A percentile compares a stretch with the other conserved stretches of the same genome.
phyloP scores from a whole-genome alignment of 2,329 filamentous ascomycete genomes.

The Ceratocystis variospora region DNA sequence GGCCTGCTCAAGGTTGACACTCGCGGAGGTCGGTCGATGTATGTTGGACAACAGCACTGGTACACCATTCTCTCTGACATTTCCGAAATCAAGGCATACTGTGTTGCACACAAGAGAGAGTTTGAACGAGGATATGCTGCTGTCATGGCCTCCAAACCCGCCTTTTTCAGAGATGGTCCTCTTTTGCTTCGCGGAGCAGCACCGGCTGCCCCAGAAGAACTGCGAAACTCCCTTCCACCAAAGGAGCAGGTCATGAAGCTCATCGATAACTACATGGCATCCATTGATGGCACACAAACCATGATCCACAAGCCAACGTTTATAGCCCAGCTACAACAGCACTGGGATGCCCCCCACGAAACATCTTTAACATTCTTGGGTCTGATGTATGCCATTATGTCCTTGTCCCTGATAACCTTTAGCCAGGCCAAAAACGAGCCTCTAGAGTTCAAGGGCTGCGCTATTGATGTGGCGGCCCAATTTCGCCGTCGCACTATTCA shows the following conservation, averaged over 20 bases:
- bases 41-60: constrained; percentile 75
- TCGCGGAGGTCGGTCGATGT: constrained; percentile 65
- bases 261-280: constrained; percentile 83
- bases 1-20: constrained; percentile 71
- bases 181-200: constrained; percentile 67
- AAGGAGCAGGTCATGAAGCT: constrained; percentile 74
- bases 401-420: constrained; percentile 65
- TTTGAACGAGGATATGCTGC: constrained; percentile 68
- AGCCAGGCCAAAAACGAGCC: constrained; percentile 69
- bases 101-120: constrained; percentile 72
- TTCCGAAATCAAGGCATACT: constrained; percentile 86
- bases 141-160: constrained; percentile 54
- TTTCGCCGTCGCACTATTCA: constrained; percentile 64
- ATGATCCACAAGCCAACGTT: constrained; percentile 78
- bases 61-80: constrained; percentile 68
- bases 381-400: constrained; percentile 61
- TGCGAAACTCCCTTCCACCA: constrained; percentile 65
- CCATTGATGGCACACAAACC: constrained; percentile 53
- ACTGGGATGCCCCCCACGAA: constrained; percentile 60
- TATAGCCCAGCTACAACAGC: constrained; percentile 50
- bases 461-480: constrained; percentile 44
- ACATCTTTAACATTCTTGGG: constrained; percentile 67
- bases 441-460: constrained; percentile 57
- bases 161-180: constrained; percentile 48
- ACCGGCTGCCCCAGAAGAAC: constrained; percentile 57